Base-by-base conservation (phyloP, 2,329 filamentous ascomycete genomes). In the Fusarium sp. region DNA sequence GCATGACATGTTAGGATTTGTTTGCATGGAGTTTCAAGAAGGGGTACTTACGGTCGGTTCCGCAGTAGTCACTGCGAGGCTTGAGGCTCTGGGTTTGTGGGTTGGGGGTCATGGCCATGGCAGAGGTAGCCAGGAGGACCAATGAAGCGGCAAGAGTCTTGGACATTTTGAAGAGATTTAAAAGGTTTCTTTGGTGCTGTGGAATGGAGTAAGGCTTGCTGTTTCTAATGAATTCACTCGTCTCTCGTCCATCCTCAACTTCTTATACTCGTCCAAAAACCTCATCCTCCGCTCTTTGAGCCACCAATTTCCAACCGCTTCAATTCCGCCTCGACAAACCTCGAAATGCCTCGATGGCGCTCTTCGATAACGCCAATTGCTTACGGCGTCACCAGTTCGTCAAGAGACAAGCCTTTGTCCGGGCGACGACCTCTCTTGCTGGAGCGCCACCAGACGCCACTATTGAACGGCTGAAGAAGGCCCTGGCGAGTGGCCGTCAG, bases 11-110 rank as follows among this genome's bases (percentile, higher is more conserved):
- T 66, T 30, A 68, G 64, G 13, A 18, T 6, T 9, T 13, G 4
- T 18, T 13, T 18, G 14, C 13, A 20, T 30, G 6, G 11, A 13
- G 20, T 4, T 23, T 7, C 16, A 35, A n/a, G 32, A n/a, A 10
- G 25, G 27, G 23, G 11, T n/a, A 32, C 69, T 18, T 41, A 70
- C 70, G 59, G 20, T 70, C 70, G 14, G 56, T 67, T 34, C 67
- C 70, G 39, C 70, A 72, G 18, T 58, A 67, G 30, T 72, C 70
- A 10, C 39, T 20, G 39, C 69, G 66, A 7, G 57, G 27, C 37
- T 50, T 35, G 35, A 64, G 62, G 32, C 45, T 62, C 20, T 27
- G 50, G 9, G 41, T 52, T 27, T 34, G 62, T 2, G 62, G 35
- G 69, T 63, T 66, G 18, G 20, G 50, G 13, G 62, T 61, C 50